phyloP scores from a whole-genome alignment of 192 early-diverging fungal genomes.

The Dimargaris xerosporica region DNA sequence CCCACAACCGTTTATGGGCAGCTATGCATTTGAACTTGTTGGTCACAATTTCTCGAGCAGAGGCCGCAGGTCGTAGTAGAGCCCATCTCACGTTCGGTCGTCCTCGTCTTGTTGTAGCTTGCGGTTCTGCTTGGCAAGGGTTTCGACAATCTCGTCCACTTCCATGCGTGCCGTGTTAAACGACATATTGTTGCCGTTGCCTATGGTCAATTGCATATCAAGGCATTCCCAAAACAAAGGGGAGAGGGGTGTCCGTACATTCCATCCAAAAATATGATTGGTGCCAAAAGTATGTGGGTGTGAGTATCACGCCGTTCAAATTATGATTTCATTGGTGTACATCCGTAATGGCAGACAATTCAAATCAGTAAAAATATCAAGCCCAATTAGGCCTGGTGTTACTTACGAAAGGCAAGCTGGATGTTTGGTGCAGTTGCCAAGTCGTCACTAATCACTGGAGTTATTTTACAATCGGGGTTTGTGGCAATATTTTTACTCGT shows the following conservation, averaged over 20 bases:
- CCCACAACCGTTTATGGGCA: not conserved
- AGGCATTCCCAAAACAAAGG: not conserved
- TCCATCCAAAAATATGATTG: not conserved
- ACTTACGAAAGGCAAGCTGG: constrained; percentile 10
- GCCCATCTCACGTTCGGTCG: not conserved
- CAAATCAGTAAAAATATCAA: not conserved
- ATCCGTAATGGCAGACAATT: not conserved
- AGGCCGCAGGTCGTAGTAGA: too few relatives aligned
- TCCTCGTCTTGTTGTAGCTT: constrained; percentile 9
- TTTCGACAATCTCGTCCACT: not conserved
- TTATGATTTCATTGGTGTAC: not conserved
- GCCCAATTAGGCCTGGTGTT: not conserved
- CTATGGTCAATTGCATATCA: not conserved
- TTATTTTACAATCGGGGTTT: constrained; percentile 7
- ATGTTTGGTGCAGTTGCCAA: not conserved
- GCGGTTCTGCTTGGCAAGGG: not conserved
- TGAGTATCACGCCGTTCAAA: not conserved
- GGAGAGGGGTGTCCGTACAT: not conserved
- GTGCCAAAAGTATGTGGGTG: not conserved
- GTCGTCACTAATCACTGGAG: not conserved
- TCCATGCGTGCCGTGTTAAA: constrained; percentile 6
- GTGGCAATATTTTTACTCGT: constrained; percentile 2
- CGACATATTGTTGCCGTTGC: constrained; percentile 1
- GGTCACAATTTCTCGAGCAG: not conserved
- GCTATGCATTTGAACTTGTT: not conserved